Base-by-base conservation (phyloP, 2,329 filamentous ascomycete genomes). In the Pestalotiopsis sp. region DNA sequence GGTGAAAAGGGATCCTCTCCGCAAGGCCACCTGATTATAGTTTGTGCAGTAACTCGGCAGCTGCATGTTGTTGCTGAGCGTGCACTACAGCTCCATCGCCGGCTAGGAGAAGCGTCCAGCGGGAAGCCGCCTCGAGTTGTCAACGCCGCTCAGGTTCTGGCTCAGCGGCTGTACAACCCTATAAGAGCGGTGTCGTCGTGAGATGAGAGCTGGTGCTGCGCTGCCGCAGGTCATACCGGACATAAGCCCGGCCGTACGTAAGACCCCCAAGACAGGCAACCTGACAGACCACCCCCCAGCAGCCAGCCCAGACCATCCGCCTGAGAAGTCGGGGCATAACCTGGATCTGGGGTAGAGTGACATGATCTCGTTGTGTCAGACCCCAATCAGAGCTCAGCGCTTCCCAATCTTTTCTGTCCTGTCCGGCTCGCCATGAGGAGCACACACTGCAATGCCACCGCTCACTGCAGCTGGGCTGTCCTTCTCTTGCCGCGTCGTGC, bases 311-410 rank as follows among this genome's bases (percentile, higher is more conserved):
- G 45, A 20, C 60, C 60, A 20, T 20, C 41, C 11, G 36, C 63
- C 63, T 58, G 63, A 57, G 45, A 23, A 20, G 25, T 49, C 41
- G 45, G 31, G 45, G 49, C 38, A 39, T 14, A 57, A 13, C 38
- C n/a, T 36, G 41, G 52, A 38, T 55, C 63, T 65, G 63, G 63
- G 63, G 63, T 65, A 65, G 63, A 65, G 63, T n/a, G 31, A 38
- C 63, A 65, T 38, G 63, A 38, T 25, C 63, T 57, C 58, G 23
- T 27, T 4, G 14, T 36, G 36, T 27, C 25, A 1, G 27, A 55
- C 23, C 49, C 49, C 63, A 57, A 65, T 65, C 62, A 64, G 20
- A 36, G 62, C 7, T 23, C 23, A n/a, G 62, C 38, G 14, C n/a
- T 52, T n/a, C 23, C 41, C 38, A 45, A 62, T 11, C 14, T 25